phyloP scores from a whole-genome alignment of 805 yeast genomes.

The Grigorovia humatica region DNA sequence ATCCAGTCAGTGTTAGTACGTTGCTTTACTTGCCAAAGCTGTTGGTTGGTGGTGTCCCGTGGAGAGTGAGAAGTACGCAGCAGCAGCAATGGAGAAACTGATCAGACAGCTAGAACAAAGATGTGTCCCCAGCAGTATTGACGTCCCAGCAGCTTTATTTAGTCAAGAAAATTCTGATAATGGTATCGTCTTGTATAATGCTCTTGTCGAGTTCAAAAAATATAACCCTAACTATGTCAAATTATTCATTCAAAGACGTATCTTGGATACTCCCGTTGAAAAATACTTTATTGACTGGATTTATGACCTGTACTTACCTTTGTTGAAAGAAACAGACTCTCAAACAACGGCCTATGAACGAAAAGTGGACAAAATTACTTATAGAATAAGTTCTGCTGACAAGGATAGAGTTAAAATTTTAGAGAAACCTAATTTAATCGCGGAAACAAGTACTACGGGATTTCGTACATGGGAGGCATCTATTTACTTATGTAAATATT shows the following conservation, averaged over 20 bases:
- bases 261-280: conserved; percentile 35
- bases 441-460: conserved; percentile 81
- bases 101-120: background rate
- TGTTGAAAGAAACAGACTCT: conserved; percentile 20
- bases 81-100: background rate
- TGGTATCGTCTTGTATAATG: background rate
- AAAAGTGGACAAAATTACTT: conserved; percentile 25
- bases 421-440: conserved; percentile 55
- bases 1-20: too few species aligned
- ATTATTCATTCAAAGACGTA: conserved; percentile 9
- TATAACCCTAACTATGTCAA: conserved; percentile 46
- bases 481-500: conserved; percentile 38
- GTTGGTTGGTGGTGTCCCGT: too few species aligned
- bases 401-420: conserved; percentile 28
- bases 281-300: conserved; percentile 13
- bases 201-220: conserved; percentile 13
- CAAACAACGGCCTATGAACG: conserved; percentile 10
- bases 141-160: background rate
- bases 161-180: background rate
- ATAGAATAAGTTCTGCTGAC: conserved; percentile 14
- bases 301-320: conserved; percentile 24
- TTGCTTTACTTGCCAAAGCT: too few species aligned
- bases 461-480: conserved; percentile 93
- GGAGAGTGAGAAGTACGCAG: background rate
- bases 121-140: background rate